These are phyloP conservation scores for Sugiyamaella xylanicola DNA, from an alignment of 1,139 yeast species.

Conservation along the genomic window DNA sequence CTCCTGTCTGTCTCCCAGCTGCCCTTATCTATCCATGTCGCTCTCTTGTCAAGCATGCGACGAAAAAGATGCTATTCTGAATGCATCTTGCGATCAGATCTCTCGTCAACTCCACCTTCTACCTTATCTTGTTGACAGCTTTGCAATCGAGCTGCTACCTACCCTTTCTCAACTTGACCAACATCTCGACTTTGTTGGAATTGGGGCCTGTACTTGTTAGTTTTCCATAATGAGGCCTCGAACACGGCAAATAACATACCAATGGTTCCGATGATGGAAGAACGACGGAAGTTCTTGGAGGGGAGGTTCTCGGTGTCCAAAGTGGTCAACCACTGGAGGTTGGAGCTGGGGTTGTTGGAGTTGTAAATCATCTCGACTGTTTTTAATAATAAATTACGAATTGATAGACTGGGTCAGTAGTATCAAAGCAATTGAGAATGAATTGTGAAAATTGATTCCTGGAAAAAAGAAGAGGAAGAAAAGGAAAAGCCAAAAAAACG, in stretches of 20 bases:
- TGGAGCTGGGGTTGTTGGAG: slow-evolving; percentile 41
- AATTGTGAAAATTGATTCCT: neutral
- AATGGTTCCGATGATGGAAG: slow-evolving; percentile 96
- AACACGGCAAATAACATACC: slow-evolving; percentile 47
- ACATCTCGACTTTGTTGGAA: slow-evolving; percentile 84
- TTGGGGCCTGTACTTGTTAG: slow-evolving; percentile 59
- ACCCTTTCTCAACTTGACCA: slow-evolving; percentile 79
- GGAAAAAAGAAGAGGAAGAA: slow-evolving; percentile 7
- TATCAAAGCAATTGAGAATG: neutral
- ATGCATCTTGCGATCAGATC: neutral
- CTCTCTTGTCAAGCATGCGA: too few relatives aligned
- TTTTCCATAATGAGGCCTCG: neutral
- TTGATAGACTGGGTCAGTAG: neutral
- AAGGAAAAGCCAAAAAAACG: slow-evolving; percentile 5
- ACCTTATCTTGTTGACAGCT: neutral
- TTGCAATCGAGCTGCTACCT: slow-evolving; percentile 27
- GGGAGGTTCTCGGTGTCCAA: slow-evolving; percentile 80
- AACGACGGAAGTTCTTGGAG: slow-evolving; percentile 84
- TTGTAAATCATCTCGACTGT: slow-evolving; percentile 35
- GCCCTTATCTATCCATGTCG: too few relatives aligned
- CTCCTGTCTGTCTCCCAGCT: too few relatives aligned
- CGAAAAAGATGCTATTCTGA: neutral
- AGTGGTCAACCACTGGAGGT: slow-evolving; percentile 76
- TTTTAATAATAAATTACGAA: neutral
- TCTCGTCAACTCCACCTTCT: neutral